phyloP scores from a whole-genome alignment of 805 yeast genomes.

The Torulaspora delbrueckii region DNA sequence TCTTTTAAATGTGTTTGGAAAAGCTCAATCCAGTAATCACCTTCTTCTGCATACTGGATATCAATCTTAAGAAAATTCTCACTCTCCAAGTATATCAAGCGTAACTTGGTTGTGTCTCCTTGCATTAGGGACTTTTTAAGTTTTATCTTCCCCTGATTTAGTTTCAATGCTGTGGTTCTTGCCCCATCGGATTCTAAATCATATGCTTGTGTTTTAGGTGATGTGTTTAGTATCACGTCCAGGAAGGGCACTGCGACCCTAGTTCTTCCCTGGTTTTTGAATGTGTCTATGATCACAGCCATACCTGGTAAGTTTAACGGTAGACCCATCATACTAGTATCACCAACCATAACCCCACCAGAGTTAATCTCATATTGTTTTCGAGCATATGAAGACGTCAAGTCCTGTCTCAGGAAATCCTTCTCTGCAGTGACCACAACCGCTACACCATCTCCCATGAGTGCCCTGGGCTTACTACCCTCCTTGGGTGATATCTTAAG shows the following conservation, averaged over 20 bases:
- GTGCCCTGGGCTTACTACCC: background rate
- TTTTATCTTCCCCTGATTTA: constrained; percentile 19
- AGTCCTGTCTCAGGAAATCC: constrained; percentile 24
- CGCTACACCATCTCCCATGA: constrained; percentile 29
- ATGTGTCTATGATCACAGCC: constrained; percentile 27
- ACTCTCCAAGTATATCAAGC: constrained; percentile 29
- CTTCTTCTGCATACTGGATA: constrained; percentile 23
- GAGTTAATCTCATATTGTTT: constrained; percentile 30
- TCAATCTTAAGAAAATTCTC: constrained; percentile 30
- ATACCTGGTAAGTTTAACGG: constrained; percentile 33
- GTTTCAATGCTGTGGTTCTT: constrained; percentile 16
- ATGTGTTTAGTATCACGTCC: constrained; percentile 24
- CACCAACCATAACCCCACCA: constrained; percentile 24
- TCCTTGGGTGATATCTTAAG: constrained; percentile 16
- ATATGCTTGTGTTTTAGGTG: constrained; percentile 25
- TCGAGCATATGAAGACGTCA: constrained; percentile 26
- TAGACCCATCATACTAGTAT: constrained; percentile 31
- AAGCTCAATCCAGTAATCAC: constrained; percentile 29
- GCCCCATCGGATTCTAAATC: constrained; percentile 26
- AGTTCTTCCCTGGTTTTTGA: constrained; percentile 13
- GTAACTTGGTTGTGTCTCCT: constrained; percentile 21
- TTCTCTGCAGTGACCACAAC: constrained; percentile 30
- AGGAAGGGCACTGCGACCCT: constrained; percentile 19
- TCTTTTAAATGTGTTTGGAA: constrained; percentile 17
- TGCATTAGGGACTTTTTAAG: constrained; percentile 16